These are phyloP conservation scores for Aspergillus avenaceus DNA, from an alignment of 495 filamentous ascomycete species.

Conservation along the genomic window DNA sequence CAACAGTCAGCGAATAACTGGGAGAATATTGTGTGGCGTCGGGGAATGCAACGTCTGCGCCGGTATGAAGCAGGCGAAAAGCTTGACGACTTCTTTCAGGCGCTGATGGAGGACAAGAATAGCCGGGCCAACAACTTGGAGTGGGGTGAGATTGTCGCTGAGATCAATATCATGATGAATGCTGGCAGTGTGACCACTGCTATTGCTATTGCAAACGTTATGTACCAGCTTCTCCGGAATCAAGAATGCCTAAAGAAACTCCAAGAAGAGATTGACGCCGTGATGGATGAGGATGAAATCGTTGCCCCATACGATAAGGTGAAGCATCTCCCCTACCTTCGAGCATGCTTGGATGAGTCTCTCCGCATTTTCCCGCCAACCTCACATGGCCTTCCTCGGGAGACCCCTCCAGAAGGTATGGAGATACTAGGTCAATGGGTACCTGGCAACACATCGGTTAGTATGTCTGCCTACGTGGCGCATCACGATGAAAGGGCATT, in stretches of 20 bases:
- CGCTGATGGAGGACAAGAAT: slow-evolving; percentile 52
- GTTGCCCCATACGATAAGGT: slow-evolving; percentile 44
- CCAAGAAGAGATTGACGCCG: slow-evolving; percentile 52
- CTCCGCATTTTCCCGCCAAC: slow-evolving; percentile 41
- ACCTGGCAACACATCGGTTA: slow-evolving; percentile 30
- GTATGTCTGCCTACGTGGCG: slow-evolving; percentile 27
- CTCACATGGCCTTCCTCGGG: slow-evolving; percentile 31
- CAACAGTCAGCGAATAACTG: slow-evolving; percentile 19
- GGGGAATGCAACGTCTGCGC: slow-evolving; percentile 28
- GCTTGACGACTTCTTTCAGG: slow-evolving; percentile 54
- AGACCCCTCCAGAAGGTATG: slow-evolving; percentile 33
- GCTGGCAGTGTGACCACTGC: slow-evolving; percentile 56
- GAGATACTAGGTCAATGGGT: slow-evolving; percentile 37
- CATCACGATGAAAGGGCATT: slow-evolving; percentile 30
- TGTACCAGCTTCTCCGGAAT: slow-evolving; percentile 55
- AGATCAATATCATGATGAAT: slow-evolving; percentile 43
- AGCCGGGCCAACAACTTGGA: slow-evolving; percentile 34
- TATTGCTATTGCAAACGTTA: slow-evolving; percentile 42
- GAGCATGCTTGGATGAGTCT: slow-evolving; percentile 45
- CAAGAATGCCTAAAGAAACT: slow-evolving; percentile 48
- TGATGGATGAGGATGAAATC: slow-evolving; percentile 32
- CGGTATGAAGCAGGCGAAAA: slow-evolving; percentile 49
- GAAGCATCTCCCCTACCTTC: slow-evolving; percentile 37
- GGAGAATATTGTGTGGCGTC: slow-evolving; percentile 41
- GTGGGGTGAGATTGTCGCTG: slow-evolving; percentile 30